A percentile compares a stretch with the other conserved stretches of the same genome.
phyloP scores from a whole-genome alignment of 768 basidiomycete species.

The Tricholoma sp. region DNA sequence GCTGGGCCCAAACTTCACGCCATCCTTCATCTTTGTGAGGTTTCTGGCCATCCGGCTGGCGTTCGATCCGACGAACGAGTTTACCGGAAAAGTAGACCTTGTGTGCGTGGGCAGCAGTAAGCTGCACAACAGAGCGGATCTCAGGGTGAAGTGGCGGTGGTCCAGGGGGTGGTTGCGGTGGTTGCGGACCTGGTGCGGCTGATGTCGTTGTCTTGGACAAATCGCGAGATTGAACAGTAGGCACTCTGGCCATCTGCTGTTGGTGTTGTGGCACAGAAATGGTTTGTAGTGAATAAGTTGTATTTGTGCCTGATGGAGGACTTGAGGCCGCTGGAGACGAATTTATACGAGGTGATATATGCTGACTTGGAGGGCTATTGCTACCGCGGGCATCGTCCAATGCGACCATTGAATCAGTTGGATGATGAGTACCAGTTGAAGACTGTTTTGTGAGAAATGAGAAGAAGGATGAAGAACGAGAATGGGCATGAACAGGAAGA shows the following conservation, averaged over 20 bases:
- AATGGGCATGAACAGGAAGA: conserved; percentile 27
- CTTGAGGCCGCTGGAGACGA: conserved; percentile 2
- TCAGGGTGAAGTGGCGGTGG: conserved; percentile 66
- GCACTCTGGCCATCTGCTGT: conserved; percentile 4
- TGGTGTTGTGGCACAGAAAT: conserved; percentile 5
- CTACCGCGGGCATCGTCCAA: background rate
- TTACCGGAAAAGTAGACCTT: conserved; percentile 88
- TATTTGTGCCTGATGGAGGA: background rate
- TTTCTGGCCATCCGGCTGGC: conserved; percentile 69
- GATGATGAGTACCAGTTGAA: conserved; percentile 18
- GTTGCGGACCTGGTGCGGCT: conserved; percentile 8
- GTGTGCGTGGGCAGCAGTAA: conserved; percentile 72
- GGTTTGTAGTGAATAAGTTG: background rate
- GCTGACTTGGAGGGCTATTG: background rate
- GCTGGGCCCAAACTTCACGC: conserved; percentile 85
- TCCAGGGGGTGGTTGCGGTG: conserved; percentile 19
- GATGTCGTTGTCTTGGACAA: conserved; percentile 2
- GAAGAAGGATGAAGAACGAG: conserved; percentile 63
- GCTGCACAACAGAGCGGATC: conserved; percentile 72
- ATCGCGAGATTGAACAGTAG: conserved; percentile 4
- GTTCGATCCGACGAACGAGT: conserved; percentile 70
- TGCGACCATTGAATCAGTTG: conserved; percentile 8
- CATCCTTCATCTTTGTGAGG: conserved; percentile 73
- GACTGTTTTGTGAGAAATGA: conserved; percentile 45
- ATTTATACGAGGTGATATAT: background rate